Evolutionary conservation across 1,139 yeast genomes (phyloP).

Genomic region (Arxiozyma telluris): DNA sequence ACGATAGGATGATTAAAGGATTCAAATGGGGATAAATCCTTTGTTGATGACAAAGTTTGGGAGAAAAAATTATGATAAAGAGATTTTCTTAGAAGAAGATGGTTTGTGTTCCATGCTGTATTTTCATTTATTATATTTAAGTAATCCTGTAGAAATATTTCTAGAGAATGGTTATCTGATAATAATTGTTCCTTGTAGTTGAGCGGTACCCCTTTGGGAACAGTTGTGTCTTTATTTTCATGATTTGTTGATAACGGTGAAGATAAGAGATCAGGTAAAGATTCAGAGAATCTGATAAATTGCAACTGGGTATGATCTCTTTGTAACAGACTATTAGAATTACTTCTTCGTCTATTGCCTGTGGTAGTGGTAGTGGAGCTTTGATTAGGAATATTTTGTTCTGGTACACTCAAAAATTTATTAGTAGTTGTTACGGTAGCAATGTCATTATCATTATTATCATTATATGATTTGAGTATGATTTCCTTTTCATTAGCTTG

Average conservation of each 20-base stretch:
- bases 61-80: constrained; percentile 55
- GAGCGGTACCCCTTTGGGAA: background rate
- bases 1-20: constrained; percentile 85
- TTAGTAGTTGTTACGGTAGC: background rate
- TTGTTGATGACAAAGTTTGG: constrained; percentile 48
- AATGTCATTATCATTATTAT: background rate
- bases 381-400: background rate
- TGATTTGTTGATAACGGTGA: background rate
- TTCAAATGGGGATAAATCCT: constrained; percentile 69
- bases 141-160: constrained; percentile 29
- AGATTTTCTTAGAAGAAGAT: constrained; percentile 33
- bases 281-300: constrained; percentile 41
- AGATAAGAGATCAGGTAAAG: constrained; percentile 32
- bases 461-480: background rate
- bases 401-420: background rate
- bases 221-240: background rate
- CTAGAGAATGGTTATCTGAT: constrained; percentile 30
- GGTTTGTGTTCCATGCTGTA: constrained; percentile 17
- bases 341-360: constrained; percentile 13
- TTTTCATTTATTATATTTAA: constrained; percentile 28
- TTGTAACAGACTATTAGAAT: constrained; percentile 27
- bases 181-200: constrained; percentile 11
- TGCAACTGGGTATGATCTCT: constrained; percentile 28
- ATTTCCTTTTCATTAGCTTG: constrained; percentile 20
- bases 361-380: background rate